Evolutionary conservation across 2,329 filamentous ascomycete genomes (phyloP).

Genomic region (Ceratocystis lukuohia): DNA sequence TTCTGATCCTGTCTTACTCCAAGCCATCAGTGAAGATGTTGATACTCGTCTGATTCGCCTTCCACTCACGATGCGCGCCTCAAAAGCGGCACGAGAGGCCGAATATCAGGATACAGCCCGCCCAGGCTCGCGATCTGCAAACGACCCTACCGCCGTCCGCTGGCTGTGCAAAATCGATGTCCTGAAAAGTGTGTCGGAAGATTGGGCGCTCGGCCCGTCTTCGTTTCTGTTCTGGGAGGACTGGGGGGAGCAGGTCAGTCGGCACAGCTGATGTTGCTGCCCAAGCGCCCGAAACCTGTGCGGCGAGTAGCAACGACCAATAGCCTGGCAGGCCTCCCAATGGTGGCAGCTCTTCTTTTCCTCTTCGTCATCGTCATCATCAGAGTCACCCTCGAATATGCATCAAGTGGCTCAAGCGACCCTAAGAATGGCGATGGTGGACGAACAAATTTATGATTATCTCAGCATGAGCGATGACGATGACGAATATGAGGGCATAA

Average conservation of each 20-base stretch:
- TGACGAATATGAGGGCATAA: too few species aligned
- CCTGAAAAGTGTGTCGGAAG: background rate
- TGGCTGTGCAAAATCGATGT: constrained; percentile 1
- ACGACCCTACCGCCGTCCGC: background rate
- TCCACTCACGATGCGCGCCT: constrained; percentile 28
- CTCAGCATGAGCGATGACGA: background rate
- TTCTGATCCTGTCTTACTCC: background rate
- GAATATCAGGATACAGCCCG: too few species aligned
- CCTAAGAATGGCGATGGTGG: background rate
- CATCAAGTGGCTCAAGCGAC: background rate
- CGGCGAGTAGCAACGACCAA: background rate
- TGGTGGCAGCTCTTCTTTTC: constrained; percentile 27
- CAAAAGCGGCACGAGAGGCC: constrained; percentile 23
- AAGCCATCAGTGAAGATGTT: constrained; percentile 22
- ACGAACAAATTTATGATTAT: constrained; percentile 19
- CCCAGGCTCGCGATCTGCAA: too few species aligned
- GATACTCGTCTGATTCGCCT: constrained; percentile 29
- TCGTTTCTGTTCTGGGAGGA: constrained; percentile 35
- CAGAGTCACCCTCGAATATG: constrained; percentile 16
- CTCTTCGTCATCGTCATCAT: constrained; percentile 14
- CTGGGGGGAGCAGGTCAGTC: constrained; percentile 34
- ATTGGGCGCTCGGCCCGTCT: background rate
- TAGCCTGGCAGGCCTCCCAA: background rate
- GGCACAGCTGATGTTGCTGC: constrained; percentile 33
- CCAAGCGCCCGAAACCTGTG: constrained; percentile 19